Evolutionary conservation across 225 moss, liverwort and hornwort species (phyloP).

Genomic region (Asterella californica): DNA sequence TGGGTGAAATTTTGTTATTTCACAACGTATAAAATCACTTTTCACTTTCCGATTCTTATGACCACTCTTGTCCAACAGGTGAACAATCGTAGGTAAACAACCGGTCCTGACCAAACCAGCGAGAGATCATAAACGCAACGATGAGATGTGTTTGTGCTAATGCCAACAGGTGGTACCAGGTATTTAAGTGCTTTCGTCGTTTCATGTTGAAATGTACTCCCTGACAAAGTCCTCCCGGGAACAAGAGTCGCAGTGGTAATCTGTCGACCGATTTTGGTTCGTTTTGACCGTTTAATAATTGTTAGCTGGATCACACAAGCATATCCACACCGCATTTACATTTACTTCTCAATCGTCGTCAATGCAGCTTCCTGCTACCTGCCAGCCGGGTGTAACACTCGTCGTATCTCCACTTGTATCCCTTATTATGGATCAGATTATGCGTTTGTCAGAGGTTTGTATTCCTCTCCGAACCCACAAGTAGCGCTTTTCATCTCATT

Average conservation of each 20-base stretch:
- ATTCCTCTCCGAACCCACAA: neutral
- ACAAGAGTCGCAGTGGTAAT: neutral
- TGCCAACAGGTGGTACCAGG: slow-evolving; percentile 99
- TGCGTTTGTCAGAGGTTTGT: slow-evolving; percentile 93
- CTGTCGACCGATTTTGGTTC: neutral
- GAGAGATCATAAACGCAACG: slow-evolving; percentile 92
- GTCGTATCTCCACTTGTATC: slow-evolving; percentile 95
- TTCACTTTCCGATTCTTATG: neutral
- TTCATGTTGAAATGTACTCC: neutral
- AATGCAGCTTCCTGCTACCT: slow-evolving; percentile 88
- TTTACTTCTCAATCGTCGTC: slow-evolving; percentile 1
- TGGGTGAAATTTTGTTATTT: neutral
- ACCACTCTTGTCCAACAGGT: slow-evolving; percentile 40
- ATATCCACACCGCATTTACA: too few species aligned
- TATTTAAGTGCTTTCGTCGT: slow-evolving; percentile 23
- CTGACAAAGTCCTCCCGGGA: neutral
- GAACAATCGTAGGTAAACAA: slow-evolving; percentile 86
- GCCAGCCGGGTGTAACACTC: slow-evolving; percentile 78
- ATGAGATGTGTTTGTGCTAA: slow-evolving; percentile 99
- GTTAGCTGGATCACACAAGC: too few species aligned
- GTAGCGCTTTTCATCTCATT: neutral
- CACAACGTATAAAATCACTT: neutral
- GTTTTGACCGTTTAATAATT: neutral
- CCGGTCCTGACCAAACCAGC: slow-evolving; percentile 88
- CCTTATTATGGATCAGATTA: slow-evolving; percentile 98